Evolutionary conservation across 176 grass and related monocot genomes (phyloP).

Genomic region (Oryza glaberrima): DNA sequence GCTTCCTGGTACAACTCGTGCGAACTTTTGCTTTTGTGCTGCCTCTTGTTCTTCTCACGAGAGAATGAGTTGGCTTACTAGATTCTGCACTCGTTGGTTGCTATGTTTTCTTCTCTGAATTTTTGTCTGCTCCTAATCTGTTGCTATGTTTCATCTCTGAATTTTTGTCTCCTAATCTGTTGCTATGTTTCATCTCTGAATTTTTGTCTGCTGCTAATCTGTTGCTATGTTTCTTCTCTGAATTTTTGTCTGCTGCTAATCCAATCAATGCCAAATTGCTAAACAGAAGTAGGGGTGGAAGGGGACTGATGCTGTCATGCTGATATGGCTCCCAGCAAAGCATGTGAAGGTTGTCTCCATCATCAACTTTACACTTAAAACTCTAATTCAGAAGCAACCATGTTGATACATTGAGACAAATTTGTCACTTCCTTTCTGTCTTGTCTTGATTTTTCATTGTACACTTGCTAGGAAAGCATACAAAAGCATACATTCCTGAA

Average conservation of each 20-base stretch:
- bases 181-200: too few species aligned
- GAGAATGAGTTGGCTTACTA: constrained; percentile 24
- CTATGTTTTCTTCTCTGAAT: neutral
- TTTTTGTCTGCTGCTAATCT: neutral
- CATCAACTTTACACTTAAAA: constrained; percentile 17
- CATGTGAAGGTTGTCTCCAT: constrained; percentile 35
- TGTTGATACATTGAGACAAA: neutral
- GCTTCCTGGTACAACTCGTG: constrained; percentile 10
- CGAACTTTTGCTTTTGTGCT: constrained; percentile 21
- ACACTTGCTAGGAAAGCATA: neutral
- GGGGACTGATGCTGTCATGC: neutral
- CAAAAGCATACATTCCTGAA: neutral
- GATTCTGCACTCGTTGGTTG: constrained; percentile 14
- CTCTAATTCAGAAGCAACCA: neutral
- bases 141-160: neutral
- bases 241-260: neutral
- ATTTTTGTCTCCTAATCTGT: neutral
- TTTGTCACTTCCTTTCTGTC: neutral
- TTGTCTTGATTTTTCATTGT: neutral
- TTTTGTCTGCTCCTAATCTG: neutral
- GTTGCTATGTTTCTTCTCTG: neutral
- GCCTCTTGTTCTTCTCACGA: neutral
- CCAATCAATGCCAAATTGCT: constrained; percentile 11
- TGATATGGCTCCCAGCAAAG: constrained; percentile 8
- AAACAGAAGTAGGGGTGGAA: neutral